Base-by-base conservation (phyloP, 331 rosid genomes). In the Telfairia occidentalis region DNA sequence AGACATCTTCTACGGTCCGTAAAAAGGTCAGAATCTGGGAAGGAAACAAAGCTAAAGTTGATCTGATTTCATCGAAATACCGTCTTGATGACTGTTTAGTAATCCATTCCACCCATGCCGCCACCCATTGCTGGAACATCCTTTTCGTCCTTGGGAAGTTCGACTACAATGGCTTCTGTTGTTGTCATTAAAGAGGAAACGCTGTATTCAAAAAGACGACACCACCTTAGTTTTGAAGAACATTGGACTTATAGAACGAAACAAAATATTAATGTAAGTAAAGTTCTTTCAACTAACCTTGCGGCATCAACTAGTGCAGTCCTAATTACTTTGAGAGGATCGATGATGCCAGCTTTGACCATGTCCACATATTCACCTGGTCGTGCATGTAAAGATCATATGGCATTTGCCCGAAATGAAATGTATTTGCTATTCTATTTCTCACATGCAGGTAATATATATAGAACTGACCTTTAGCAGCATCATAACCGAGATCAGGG, bases 71-170 rank as follows among this genome's bases (percentile, higher is more conserved):
- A 28, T 69, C 46, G 7, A 43, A 30, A 30, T 30, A 30, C 45
- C 21, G 37, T 11, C n/a, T 37, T 10, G 37, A 37, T 23, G 11
- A 2, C 65, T 13, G 2, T 30, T 85, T 77, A 87, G 45, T 78
- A 87, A 42, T 87, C 92, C 89, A 87, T 83, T 76, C 92, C 96
- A 6, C 97, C 90, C 94, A 83, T 85, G 75, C 89, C 89, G 9
- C 80, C 83, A 49, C 84, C 85, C 78, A 75, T 76, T 40, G 80
- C 79, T 11, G 86, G 65, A 72, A 23, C 29, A 43, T 84, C 90
- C 80, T 82, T 85, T 37, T 84, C 88, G 10, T 86, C 84, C 77
- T 79, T 77, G 3, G 90, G 83, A 71, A 87, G 86, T 49, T 85
- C 86, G 0, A 81, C 82, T 0, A 84, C 83, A 34, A 84, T 78